These are phyloP conservation scores for Fraxinus pennsylvanica DNA, from an alignment of 257 asterid genomes.

Conservation along the genomic window DNA sequence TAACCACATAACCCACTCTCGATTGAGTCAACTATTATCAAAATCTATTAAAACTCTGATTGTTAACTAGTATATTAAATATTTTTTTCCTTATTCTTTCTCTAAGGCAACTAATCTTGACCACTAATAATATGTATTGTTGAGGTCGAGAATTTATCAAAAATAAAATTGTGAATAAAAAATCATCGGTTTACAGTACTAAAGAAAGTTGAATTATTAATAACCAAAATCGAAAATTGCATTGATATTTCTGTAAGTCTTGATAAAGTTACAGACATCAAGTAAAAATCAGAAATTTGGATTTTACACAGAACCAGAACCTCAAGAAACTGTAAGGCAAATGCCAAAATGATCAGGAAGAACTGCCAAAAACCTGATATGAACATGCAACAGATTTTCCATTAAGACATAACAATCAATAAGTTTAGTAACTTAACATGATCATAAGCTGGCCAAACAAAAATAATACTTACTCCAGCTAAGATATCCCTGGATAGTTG, in stretches of 20 bases:
- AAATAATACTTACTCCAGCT: conserved; percentile 57
- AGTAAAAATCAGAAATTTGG: background rate
- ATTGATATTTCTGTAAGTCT: background rate
- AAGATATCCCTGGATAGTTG: conserved; percentile 60
- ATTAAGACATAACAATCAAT: conserved; percentile 5
- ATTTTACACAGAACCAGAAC: background rate
- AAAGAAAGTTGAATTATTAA: too few species aligned
- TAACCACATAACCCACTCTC: background rate
- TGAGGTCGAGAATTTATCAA: too few species aligned
- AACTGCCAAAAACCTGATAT: conserved; percentile 63
- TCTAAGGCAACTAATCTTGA: too few species aligned
- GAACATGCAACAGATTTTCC: conserved; percentile 1
- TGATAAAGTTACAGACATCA: background rate
- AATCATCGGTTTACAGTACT: too few species aligned
- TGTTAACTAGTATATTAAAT: too few species aligned
- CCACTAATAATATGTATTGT: too few species aligned
- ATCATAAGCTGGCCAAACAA: background rate
- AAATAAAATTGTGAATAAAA: too few species aligned
- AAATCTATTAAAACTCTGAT: too few species aligned
- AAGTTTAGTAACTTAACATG: background rate
- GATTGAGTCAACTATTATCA: too few species aligned
- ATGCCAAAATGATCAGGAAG: conserved; percentile 26
- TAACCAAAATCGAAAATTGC: background rate
- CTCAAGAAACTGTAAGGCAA: background rate
- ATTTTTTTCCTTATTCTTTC: too few species aligned